Evolutionary conservation across 192 early-diverging fungal genomes (phyloP).

Genomic region (Coemansia biformis): DNA sequence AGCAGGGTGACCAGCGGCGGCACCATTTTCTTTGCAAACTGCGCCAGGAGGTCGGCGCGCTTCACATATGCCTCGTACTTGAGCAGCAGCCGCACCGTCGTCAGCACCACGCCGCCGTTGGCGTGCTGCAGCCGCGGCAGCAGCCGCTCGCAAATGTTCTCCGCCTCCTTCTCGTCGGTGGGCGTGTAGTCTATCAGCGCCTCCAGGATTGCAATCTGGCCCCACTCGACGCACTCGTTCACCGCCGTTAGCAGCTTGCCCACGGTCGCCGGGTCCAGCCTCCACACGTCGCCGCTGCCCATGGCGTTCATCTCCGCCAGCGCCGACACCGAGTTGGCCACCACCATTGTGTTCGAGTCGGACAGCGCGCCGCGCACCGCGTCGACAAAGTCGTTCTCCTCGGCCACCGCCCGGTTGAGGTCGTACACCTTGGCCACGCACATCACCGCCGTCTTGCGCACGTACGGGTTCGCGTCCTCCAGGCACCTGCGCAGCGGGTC

Average conservation of each 20-base stretch:
- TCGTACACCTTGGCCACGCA: slow-evolving; percentile 97
- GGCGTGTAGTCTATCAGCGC: slow-evolving; percentile 75
- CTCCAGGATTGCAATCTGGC: slow-evolving; percentile 91
- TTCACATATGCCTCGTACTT: slow-evolving; percentile 53
- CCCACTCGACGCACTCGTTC: slow-evolving; percentile 99
- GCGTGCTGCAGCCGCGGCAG: slow-evolving; percentile 91
- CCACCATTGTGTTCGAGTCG: slow-evolving; percentile 95
- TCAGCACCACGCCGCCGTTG: slow-evolving; percentile 91
- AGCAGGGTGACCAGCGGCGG: slow-evolving; percentile 93
- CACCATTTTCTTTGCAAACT: slow-evolving; percentile 83
- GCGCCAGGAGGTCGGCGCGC: slow-evolving; percentile 65
- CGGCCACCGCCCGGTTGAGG: slow-evolving; percentile 74
- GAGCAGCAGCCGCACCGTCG: slow-evolving; percentile 71
- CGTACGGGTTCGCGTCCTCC: slow-evolving; percentile 90
- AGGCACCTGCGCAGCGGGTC: slow-evolving; percentile 80
- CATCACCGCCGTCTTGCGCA: slow-evolving; percentile 93
- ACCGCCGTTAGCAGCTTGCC: slow-evolving; percentile 85
- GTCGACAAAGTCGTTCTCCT: slow-evolving; percentile 91
- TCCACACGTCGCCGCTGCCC: slow-evolving; percentile 64
- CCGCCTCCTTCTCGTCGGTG: slow-evolving; percentile 73
- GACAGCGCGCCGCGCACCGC: slow-evolving; percentile 82
- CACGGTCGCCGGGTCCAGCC: slow-evolving; percentile 63
- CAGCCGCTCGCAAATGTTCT: slow-evolving; percentile 83
- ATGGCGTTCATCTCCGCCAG: slow-evolving; percentile 85
- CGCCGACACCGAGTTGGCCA: slow-evolving; percentile 92